Evolutionary conservation across 768 basidiomycete species (phyloP).

Genomic region (Termitomyces sp.): DNA sequence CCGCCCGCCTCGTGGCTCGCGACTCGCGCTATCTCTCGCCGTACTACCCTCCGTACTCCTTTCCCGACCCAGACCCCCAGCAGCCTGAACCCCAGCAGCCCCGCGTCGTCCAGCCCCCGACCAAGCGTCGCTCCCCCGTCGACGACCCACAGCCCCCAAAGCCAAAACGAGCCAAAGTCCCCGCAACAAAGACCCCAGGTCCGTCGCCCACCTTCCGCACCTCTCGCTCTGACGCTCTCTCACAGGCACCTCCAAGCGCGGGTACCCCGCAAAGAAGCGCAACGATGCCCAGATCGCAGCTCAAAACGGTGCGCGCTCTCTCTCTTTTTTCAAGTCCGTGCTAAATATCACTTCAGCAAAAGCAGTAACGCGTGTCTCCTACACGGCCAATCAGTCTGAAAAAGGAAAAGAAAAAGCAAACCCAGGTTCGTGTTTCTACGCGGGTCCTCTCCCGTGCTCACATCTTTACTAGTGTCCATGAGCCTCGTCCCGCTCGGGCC

Average conservation of each 20-base stretch:
- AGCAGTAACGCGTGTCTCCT: constrained; percentile 39
- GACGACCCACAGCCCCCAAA: constrained; percentile 27
- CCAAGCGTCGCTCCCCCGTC: constrained; percentile 26
- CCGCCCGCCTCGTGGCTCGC: constrained; percentile 54
- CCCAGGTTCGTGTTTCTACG: constrained; percentile 21
- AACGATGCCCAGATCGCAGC: constrained; percentile 61
- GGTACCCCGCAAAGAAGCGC: constrained; percentile 68
- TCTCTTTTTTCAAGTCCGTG: constrained; percentile 8
- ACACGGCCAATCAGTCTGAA: constrained; percentile 26
- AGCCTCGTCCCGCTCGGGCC: constrained; percentile 25
- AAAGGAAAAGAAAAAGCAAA: constrained; percentile 42
- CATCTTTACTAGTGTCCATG: constrained; percentile 12
- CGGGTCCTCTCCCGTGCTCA: not conserved
- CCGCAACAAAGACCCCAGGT: constrained; percentile 17
- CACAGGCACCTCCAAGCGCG: constrained; percentile 50
- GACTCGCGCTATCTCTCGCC: constrained; percentile 11
- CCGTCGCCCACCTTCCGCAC: not conserved
- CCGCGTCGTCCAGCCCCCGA: constrained; percentile 15
- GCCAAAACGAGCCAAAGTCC: constrained; percentile 37
- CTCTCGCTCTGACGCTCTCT: constrained; percentile 3
- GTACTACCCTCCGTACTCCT: constrained; percentile 11
- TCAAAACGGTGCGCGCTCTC: constrained; percentile 47
- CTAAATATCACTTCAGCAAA: too few species aligned
- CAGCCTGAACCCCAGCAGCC: constrained; percentile 2
- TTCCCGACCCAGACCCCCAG: constrained; percentile 1